Conservation (phyloP, 768 basidiomycete genomes). For the Pisolithus tinctorius region DNA sequence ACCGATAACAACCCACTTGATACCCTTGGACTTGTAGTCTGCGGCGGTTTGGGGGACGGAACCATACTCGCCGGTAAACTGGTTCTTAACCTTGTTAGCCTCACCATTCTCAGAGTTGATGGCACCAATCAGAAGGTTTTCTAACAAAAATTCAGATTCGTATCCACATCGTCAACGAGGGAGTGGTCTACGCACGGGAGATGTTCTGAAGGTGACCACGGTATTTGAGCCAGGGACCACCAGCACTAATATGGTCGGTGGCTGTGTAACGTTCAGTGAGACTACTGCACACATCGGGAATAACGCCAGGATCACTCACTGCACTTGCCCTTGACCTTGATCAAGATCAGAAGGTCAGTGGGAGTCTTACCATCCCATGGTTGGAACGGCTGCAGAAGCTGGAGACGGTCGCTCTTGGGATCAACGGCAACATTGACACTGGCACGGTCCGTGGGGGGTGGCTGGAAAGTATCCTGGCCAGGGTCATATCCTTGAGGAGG, state of each 20-base stretch:
- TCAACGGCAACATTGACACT: slow-evolving; percentile 81
- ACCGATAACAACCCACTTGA: slow-evolving; percentile 98
- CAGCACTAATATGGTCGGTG: slow-evolving; percentile 93
- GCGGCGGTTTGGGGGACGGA: slow-evolving; percentile 82
- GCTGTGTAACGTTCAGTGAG: slow-evolving; percentile 32
- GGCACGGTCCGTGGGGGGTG: slow-evolving; percentile 81
- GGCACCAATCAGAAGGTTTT: slow-evolving; percentile 97
- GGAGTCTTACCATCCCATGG: slow-evolving; percentile 94
- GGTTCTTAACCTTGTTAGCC: slow-evolving; percentile 94
- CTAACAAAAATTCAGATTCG: slow-evolving; percentile 29
- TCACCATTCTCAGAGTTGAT: slow-evolving; percentile 94
- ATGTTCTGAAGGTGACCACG: slow-evolving; percentile 99
- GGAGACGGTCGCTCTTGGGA: slow-evolving; percentile 84
- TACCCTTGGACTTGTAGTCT: slow-evolving; percentile 80
- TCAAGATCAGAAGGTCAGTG: slow-evolving; percentile 82
- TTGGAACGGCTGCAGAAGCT: slow-evolving; percentile 82
- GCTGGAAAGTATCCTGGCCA: slow-evolving; percentile 95
- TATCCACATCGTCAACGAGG: neutral
- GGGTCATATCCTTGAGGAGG: slow-evolving; percentile 95
- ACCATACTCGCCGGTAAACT: slow-evolving; percentile 78
- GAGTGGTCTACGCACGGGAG: slow-evolving; percentile 54
- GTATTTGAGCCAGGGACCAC: slow-evolving; percentile 99
- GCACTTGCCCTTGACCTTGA: slow-evolving; percentile 99
- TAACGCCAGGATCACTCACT: slow-evolving; percentile 44
- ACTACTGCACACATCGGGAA: neutral